These are phyloP conservation scores for Aspergillus brasiliensis DNA, from an alignment of 2,329 filamentous ascomycete species.

Conservation along the genomic window DNA sequence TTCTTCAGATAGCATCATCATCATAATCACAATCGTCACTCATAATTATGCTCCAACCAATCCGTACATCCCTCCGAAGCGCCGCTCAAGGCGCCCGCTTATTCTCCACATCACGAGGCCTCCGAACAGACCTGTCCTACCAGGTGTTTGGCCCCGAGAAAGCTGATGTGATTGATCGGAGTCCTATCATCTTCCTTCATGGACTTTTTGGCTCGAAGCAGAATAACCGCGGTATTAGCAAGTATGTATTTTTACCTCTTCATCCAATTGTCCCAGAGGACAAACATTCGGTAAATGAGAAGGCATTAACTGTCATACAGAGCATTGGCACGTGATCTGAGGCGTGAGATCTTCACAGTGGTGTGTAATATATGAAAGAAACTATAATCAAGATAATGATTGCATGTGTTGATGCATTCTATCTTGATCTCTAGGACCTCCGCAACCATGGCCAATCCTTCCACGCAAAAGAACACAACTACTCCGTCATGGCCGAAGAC, in stretches of 20 bases:
- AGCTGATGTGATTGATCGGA: slow-evolving; percentile 33
- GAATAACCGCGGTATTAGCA: slow-evolving; percentile 93
- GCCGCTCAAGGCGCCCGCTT: slow-evolving; percentile 20
- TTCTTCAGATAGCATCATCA: background rate
- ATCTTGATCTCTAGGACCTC: slow-evolving; percentile 63
- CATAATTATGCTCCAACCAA: slow-evolving; percentile 12
- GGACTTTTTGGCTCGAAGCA: slow-evolving; percentile 93
- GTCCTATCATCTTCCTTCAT: slow-evolving; percentile 84
- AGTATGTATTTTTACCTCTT: slow-evolving; percentile 60
- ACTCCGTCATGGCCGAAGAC: slow-evolving; percentile 78
- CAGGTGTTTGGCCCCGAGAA: slow-evolving; percentile 41
- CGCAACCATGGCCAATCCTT: slow-evolving; percentile 92
- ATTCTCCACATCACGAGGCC: slow-evolving; percentile 36
- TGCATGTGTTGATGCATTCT: background rate
- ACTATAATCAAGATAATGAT: background rate
- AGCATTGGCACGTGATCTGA: slow-evolving; percentile 76
- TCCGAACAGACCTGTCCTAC: slow-evolving; percentile 35
- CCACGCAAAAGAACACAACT: slow-evolving; percentile 75
- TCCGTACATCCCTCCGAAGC: slow-evolving; percentile 19
- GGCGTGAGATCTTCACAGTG: slow-evolving; percentile 78
- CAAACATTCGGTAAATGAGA: too few species aligned
- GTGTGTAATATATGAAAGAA: slow-evolving; percentile 49
- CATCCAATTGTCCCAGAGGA: background rate
- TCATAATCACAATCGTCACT: slow-evolving; percentile 11
- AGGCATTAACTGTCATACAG: slow-evolving; percentile 35